These are phyloP conservation scores for Dalbergia cochinchinensis DNA, from an alignment of 306 rosid species.

Conservation along the genomic window DNA sequence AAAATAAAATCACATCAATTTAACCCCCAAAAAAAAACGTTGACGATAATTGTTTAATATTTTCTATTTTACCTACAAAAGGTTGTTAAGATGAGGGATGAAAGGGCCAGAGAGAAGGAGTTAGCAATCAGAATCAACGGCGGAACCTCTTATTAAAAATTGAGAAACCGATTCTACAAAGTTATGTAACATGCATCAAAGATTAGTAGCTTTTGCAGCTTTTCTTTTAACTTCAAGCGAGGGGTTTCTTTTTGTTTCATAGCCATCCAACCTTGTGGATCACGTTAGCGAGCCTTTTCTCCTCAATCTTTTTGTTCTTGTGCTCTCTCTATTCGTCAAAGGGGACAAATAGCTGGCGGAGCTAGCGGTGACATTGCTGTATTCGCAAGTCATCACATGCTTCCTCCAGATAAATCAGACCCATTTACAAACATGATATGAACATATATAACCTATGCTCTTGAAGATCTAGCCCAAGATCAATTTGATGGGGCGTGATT, in stretches of 20 bases:
- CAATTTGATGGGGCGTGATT: background rate
- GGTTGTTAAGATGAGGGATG: no score
- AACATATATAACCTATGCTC: no score
- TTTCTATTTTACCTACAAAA: no score
- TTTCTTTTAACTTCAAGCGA: background rate
- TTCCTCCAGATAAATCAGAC: background rate
- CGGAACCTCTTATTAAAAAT: no score
- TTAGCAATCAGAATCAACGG: no score
- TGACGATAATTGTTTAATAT: no score
- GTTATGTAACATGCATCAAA: no score
- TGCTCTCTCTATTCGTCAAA: background rate
- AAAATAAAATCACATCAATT: no score
- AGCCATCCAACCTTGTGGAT: constrained; percentile 13
- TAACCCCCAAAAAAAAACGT: no score
- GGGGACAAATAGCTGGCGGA: constrained; percentile 29
- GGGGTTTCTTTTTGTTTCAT: background rate
- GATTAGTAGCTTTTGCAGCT: background rate
- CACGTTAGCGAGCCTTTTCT: constrained; percentile 24
- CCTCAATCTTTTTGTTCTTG: background rate
- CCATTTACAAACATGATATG: no score
- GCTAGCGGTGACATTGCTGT: constrained; percentile 22
- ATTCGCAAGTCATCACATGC: constrained; percentile 38
- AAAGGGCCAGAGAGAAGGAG: no score
- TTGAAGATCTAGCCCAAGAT: background rate
- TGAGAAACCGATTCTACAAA: no score